A percentile compares a stretch with the other conserved stretches of the same genome.
phyloP scores from a whole-genome alignment of 2,329 filamentous ascomycete genomes.

The Penicillium griseofulvum region DNA sequence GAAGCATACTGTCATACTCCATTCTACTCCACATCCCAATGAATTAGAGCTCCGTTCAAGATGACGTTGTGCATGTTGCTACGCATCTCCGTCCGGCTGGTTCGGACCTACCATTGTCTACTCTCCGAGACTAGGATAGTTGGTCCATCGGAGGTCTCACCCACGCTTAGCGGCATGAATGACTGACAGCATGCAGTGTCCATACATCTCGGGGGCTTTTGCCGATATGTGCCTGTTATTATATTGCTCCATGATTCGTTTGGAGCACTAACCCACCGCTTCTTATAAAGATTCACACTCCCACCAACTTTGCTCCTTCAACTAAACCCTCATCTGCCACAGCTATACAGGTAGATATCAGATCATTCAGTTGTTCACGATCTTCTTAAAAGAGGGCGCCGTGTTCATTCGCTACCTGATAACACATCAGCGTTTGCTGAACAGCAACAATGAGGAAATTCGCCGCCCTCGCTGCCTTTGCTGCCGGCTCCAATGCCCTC shows the following conservation, averaged over 20 bases:
- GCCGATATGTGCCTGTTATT: constrained; percentile 4
- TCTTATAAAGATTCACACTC: constrained; percentile 17
- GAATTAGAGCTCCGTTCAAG: constrained; percentile 9
- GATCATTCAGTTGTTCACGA: neutral
- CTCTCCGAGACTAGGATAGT: constrained; percentile 6
- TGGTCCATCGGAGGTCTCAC: constrained; percentile 5
- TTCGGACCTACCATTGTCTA: constrained; percentile 11
- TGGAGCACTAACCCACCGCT: constrained; percentile 7
- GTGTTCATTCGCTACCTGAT: constrained; percentile 11
- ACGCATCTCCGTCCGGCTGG: constrained; percentile 20
- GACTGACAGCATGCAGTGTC: constrained; percentile 5
- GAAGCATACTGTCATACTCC: constrained; percentile 10
- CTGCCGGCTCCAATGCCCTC: constrained; percentile 45
- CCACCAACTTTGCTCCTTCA: neutral
- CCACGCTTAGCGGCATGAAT: constrained; percentile 9
- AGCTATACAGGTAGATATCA: neutral
- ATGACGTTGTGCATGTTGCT: constrained; percentile 19
- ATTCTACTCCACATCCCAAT: constrained; percentile 14
- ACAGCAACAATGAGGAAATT: constrained; percentile 38
- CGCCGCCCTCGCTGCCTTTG: constrained; percentile 38
- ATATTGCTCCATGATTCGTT: neutral
- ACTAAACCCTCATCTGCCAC: neutral
- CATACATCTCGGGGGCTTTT: constrained; percentile 14
- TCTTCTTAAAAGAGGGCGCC: neutral
- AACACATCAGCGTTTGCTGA: neutral